Evolutionary conservation across 1,284 basidiomycete species (phyloP), one percentile per base, ranked within the genome.

Genomic region (Cutaneotrichosporon spelunceum): DNA sequence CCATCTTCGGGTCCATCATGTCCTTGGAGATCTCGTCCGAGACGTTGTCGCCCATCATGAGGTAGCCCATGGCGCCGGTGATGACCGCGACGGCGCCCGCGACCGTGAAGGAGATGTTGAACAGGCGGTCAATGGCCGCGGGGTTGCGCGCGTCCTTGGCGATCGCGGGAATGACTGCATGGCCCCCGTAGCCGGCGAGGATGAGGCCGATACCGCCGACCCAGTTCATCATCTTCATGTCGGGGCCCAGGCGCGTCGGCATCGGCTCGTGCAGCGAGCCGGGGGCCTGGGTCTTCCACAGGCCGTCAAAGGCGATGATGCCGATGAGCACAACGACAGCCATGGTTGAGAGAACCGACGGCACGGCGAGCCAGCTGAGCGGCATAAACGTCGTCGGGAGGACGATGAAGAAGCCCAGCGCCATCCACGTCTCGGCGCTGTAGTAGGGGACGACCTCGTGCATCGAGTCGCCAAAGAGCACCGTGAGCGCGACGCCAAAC

Each of bases 161-260:
- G 16, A 98, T 78, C 10, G 89, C 90, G 8, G 94, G 94, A 54
- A 97, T 89, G 42, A 95, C 91, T 13, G 92, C 89, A 76, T 98
- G 94, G 1, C 93, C 93, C 7, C 92, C 88, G 70, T 96, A 95
- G 84, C 94, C 93, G 23, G 91, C 91, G 88, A 98, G 93, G 74
- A 97, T 87, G 60, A 98, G 81, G 2, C 94, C 94, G 4, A 97
- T 76, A 64, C 87, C 66, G 72, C 77, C 66, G 26, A 78, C 62
- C 69, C 74, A 76, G 61, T 86, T 75, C 74, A 84, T 62, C 77
- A 78, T 68, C 73, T 82, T 58, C 80, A 79, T 80, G 48, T 84
- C 82, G 27, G 90, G 82, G 0, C 82, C 82, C 14, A 87, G 66
- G 21, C 82, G 84, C 0, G 93, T 96, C 19, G 83, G 79, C 36